Conservation (phyloP, 2,329 filamentous ascomycete species). For the Penicillium sp. region DNA sequence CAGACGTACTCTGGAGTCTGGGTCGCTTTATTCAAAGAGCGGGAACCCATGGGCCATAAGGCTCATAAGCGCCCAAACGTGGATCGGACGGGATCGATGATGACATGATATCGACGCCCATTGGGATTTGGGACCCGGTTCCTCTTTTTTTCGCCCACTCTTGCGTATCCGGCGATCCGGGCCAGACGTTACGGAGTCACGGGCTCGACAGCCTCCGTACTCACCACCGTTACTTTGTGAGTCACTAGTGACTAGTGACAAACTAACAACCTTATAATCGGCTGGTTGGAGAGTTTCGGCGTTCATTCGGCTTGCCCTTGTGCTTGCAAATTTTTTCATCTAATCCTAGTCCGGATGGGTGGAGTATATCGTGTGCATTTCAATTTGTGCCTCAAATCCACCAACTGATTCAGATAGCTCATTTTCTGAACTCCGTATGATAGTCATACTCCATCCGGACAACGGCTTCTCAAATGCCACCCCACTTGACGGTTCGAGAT, state of each 20-base stretch:
- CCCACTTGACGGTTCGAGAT: not conserved
- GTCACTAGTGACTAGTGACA: not conserved
- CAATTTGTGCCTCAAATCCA: not conserved
- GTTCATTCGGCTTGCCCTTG: not conserved
- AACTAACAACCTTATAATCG: not conserved
- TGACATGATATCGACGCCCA: slow-evolving; percentile 22
- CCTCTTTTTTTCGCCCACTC: not conserved
- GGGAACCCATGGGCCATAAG: not conserved
- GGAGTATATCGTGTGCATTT: not conserved
- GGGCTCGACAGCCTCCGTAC: not conserved
- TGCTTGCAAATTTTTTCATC: not conserved
- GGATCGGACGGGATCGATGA: slow-evolving; percentile 21
- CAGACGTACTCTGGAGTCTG: not conserved
- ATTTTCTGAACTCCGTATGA: not conserved
- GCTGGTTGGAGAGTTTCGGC: not conserved
- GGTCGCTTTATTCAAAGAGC: not conserved
- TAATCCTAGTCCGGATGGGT: not conserved
- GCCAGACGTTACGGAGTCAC: not conserved
- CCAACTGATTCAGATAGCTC: too few species aligned
- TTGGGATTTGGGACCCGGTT: not conserved
- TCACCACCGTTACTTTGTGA: not conserved
- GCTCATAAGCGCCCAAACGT: not conserved
- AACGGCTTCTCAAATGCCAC: not conserved
- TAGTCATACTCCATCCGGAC: not conserved
- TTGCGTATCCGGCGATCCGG: slow-evolving; percentile 26